A percentile compares a stretch with the other conserved stretches of the same genome.
Conservation (phyloP, 768 basidiomycete genomes). For the Tylopilus felleus region DNA sequence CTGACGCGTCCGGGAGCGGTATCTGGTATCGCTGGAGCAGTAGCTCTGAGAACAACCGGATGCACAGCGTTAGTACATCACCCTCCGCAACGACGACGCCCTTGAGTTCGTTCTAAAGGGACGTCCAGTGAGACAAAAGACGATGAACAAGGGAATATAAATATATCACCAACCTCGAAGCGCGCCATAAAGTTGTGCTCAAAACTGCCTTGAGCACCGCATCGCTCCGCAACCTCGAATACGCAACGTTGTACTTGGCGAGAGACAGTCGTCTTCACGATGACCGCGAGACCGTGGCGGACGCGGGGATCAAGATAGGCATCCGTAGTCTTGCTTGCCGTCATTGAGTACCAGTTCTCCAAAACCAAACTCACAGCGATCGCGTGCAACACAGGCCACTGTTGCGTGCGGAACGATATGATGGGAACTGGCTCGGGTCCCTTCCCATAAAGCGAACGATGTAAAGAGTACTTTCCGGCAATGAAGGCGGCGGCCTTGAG, state of each 20-base stretch:
- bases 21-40: slow-evolving; percentile 52
- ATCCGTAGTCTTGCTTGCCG: slow-evolving; percentile 13
- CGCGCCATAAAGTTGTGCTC: slow-evolving; percentile 59
- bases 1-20: slow-evolving; percentile 40
- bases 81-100: slow-evolving; percentile 63
- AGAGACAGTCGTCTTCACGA: background rate
- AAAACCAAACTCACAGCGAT: slow-evolving; percentile 52
- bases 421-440: slow-evolving; percentile 45
- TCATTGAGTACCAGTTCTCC: slow-evolving; percentile 43
- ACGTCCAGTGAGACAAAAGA: slow-evolving; percentile 10
- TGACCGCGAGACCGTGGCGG: background rate
- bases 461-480: slow-evolving; percentile 55
- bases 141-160: background rate
- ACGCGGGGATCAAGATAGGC: background rate
- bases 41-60: slow-evolving; percentile 57
- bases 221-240: slow-evolving; percentile 56
- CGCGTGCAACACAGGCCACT: slow-evolving; percentile 54
- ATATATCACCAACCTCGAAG: slow-evolving; percentile 41
- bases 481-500: slow-evolving; percentile 55
- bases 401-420: slow-evolving; percentile 62
- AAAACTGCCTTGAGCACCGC: slow-evolving; percentile 64
- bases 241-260: slow-evolving; percentile 51
- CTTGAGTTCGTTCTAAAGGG: slow-evolving; percentile 36
- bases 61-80: slow-evolving; percentile 49
- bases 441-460: slow-evolving; percentile 49